These are phyloP conservation scores for Penicillium occitanis DNA, from an alignment of 2,329 filamentous ascomycete species.

Conservation along the genomic window DNA sequence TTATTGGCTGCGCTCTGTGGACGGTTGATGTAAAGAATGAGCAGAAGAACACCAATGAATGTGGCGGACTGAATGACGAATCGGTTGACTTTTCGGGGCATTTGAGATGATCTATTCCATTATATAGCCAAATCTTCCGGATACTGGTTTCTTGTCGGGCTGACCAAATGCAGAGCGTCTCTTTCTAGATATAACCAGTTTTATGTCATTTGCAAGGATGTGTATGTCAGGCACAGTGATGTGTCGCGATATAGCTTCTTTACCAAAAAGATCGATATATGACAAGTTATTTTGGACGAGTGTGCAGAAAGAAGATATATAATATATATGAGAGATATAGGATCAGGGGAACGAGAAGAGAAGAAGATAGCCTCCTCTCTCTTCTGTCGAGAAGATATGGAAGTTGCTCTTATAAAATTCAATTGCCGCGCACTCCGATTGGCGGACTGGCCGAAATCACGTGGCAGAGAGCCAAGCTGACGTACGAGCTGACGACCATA, in stretches of 20 bases:
- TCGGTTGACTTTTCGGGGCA: slow-evolving; percentile 41
- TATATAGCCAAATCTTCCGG: not conserved
- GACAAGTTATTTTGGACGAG: not conserved
- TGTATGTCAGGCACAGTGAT: not conserved
- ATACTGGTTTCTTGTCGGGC: not conserved
- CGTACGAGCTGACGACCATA: not conserved
- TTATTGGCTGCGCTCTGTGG: slow-evolving; percentile 31
- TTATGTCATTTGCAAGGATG: not conserved
- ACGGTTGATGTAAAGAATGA: slow-evolving; percentile 42
- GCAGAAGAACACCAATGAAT: slow-evolving; percentile 35
- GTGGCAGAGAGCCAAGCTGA: not conserved
- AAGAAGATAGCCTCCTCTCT: not conserved
- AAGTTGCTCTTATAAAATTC: not conserved
- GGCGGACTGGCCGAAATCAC: not conserved
- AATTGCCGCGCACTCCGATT: not conserved
- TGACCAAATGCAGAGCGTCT: not conserved
- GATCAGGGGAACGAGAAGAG: not conserved
- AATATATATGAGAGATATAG: not conserved
- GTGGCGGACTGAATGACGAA: slow-evolving; percentile 37
- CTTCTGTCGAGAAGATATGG: not conserved
- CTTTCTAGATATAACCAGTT: not conserved
- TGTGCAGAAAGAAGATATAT: not conserved
- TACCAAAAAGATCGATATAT: not conserved
- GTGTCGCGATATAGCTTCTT: not conserved
- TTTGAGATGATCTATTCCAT: slow-evolving; percentile 22